Base-by-base conservation (phyloP, 73 alveolate species). In the Loxodes magnus region DNA sequence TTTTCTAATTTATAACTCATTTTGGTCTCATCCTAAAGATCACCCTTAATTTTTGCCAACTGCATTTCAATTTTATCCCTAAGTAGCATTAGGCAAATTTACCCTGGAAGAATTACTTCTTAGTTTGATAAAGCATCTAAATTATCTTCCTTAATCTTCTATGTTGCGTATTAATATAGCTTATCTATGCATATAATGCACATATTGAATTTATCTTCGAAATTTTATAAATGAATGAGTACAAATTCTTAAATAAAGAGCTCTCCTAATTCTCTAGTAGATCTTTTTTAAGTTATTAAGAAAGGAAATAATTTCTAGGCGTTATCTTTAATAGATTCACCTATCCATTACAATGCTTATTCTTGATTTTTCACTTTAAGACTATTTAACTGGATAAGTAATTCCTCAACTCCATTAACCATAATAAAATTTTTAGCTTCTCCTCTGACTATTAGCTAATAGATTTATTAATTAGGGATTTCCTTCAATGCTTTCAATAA, bases 91-190 rank as follows among this genome's bases (percentile, higher is more conserved):
- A 78, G 71, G 67, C 83, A 89, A 34, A 93, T 73, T 72, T 93
- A 98, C 3, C 99, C 99, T 9, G 96, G 62, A 19, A 93, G 55
- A 6, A 93, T 71, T 31, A 89, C 90, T 49, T 93, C 99, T 41
- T 93, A 83, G 57, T 77, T 86, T 10, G 84, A 79, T 12, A 91
- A 82, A 4, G 96, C 78, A 72, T 93, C 99, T 25, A 86, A 54
- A 64, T 85, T 93, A 74, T 93, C 99, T 3, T 88, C 88, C 31
- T 75, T 69, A 19, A 83, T 79, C 70, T 83, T 93, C 29, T 71
- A 87, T 50, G 71, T 87, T 36, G 89, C 96, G n/a, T 88, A 70
- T 26, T 95, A 86, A 67, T 89, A 93, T 29, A 93, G 77, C 54
- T 93, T 93, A 59, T 86, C 96, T 14, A 91, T 88, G 96, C 87